These are phyloP conservation scores for Metschnikowia peoriensis DNA, from an alignment of 805 yeast genomes.

Conservation along the genomic window DNA sequence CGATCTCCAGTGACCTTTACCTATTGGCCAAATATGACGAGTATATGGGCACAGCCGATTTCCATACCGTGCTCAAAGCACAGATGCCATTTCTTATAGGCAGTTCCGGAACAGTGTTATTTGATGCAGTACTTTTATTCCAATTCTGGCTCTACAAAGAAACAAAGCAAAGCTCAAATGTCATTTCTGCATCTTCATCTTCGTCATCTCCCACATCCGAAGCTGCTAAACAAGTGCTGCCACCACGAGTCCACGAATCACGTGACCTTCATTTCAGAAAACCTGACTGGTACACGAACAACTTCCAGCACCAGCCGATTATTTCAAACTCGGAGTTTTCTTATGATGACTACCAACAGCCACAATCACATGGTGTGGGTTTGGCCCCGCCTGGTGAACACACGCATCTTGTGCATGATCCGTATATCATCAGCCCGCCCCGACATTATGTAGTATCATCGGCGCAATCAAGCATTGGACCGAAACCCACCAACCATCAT, in stretches of 20 bases:
- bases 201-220: no score
- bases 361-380: background rate
- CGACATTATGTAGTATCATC: slow-evolving; percentile 18
- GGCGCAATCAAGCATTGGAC: slow-evolving; percentile 2
- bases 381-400: slow-evolving; percentile 10
- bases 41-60: slow-evolving; percentile 12
- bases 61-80: slow-evolving; percentile 16
- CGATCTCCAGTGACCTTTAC: slow-evolving; percentile 31
- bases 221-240: background rate
- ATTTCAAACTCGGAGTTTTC: background rate
- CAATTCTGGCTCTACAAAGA: slow-evolving; percentile 31
- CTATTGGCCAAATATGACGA: slow-evolving; percentile 20
- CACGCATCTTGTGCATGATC: slow-evolving; percentile 11
- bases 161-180: background rate
- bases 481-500: background rate
- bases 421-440: slow-evolving; percentile 16
- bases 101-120: slow-evolving; percentile 24
- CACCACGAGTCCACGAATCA: no score
- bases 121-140: slow-evolving; percentile 31
- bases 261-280: slow-evolving; percentile 26
- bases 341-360: slow-evolving; percentile 1
- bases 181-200: no score
- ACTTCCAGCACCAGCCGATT: background rate
- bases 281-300: slow-evolving; percentile 40
- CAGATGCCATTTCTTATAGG: slow-evolving; percentile 23